Base-by-base conservation (phyloP, 495 filamentous ascomycete species). In the Xylaria castorea region DNA sequence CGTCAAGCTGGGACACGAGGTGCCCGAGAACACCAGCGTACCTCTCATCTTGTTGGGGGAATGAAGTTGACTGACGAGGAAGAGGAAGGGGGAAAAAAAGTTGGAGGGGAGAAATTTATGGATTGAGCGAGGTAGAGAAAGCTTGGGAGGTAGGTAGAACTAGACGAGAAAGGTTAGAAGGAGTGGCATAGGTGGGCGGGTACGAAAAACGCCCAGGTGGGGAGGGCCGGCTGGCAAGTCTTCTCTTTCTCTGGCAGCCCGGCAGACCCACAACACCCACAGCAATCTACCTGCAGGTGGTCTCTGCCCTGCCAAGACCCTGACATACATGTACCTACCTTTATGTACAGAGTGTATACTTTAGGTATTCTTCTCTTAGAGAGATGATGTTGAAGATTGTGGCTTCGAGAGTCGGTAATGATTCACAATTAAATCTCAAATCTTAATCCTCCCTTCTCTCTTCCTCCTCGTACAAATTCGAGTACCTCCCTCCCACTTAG, bases 11-110 rank as follows among this genome's bases (percentile, higher is more conserved):
- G 87, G 87, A 80, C 86, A 88, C 48, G 86, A 88, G 72, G 82
- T 86, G 82, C 87, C 87, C 74, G 87, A 81, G 75, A 89, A 88
- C 74, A 89, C 87, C 73, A 89, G 76, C 14, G 87, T 88, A 76
- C 86, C 85, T 75, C 87, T 82, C 87, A 89, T 88, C 57, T 70
- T 84, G 80, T n/a, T 71, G 71, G 30, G 27, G 78, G 16, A 18
- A n/a, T 0, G 61, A 69, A 34, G 60, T 71, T 71, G 69, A 18
- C 22, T 11, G 61, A 44, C 61, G n/a, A 30, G 38, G 53, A 70
- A 74, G 73, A 53, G 71, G 71, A 72, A 75, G 69, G 75, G 57
- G 48, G 63, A 76, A 76, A 61, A 79, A 78, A 74, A 76, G 72
- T 73, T 53, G 70, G 73, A 76, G 72, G 66, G 71, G 69, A 75